Percentiles rank a stretch among this genome's conserved stretches.
Conservation (phyloP, 2,329 filamentous ascomycete species). For the Leptographium galeiforme region DNA sequence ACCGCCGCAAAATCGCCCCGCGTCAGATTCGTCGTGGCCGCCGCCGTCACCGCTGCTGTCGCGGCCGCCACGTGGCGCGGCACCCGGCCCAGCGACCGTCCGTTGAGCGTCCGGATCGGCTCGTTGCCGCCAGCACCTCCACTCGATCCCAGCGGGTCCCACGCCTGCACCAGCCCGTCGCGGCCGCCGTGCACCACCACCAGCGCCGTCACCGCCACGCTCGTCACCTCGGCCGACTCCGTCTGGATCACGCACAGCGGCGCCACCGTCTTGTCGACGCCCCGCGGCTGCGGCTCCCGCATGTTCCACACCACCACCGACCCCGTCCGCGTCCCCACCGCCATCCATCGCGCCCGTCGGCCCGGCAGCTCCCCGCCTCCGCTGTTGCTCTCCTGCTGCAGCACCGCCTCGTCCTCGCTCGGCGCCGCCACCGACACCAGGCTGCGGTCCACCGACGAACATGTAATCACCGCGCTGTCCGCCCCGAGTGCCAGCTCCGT, state of each 20-base stretch:
- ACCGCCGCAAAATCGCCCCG: slow-evolving; percentile 70
- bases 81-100: slow-evolving; percentile 67
- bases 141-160: slow-evolving; percentile 90
- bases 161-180: slow-evolving; percentile 88
- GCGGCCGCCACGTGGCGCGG: slow-evolving; percentile 53
- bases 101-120: slow-evolving; percentile 77
- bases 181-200: slow-evolving; percentile 89
- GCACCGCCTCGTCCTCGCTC: slow-evolving; percentile 60
- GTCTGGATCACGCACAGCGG: slow-evolving; percentile 78
- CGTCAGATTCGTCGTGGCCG: slow-evolving; percentile 42
- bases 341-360: slow-evolving; percentile 67
- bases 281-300: slow-evolving; percentile 38
- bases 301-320: slow-evolving; percentile 76
- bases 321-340: slow-evolving; percentile 67
- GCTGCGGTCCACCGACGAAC: slow-evolving; percentile 61
- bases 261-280: slow-evolving; percentile 28
- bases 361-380: slow-evolving; percentile 59
- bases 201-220: slow-evolving; percentile 67
- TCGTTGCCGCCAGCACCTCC: slow-evolving; percentile 28
- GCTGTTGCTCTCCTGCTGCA: slow-evolving; percentile 23
- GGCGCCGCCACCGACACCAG: slow-evolving; percentile 55
- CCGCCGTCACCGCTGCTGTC: slow-evolving; percentile 35
- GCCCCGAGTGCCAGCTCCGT: slow-evolving; percentile 41
- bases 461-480: slow-evolving; percentile 43
- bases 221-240: slow-evolving; percentile 77